Base-by-base conservation (phyloP, 208 protist species). In the Leptomonas pyrrhocoris region DNA sequence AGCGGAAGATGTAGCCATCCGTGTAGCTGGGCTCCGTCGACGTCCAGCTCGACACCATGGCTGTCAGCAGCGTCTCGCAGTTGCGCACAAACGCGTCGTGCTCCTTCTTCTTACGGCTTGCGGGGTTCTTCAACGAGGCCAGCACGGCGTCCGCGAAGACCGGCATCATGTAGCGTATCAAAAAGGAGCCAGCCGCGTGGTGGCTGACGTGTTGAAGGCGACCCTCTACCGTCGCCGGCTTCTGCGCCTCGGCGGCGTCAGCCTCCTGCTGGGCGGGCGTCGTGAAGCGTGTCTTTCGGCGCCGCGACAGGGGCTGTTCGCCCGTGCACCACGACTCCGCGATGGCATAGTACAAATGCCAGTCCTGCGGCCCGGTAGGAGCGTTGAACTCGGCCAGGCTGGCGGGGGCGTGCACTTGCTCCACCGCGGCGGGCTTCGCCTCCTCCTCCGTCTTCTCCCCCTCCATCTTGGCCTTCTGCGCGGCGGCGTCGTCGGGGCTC, bases 91-190 rank as follows among this genome's bases (percentile, higher is more conserved):
- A 83, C 15, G 61, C 48, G 30, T 74, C 73, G 59, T 76, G 73
- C 11, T 60, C 59, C 65, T 72, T 79, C 30, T 68, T 60, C 36
- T 71, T 75, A 46, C 53, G 68, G 43, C 65, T 73, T 40, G 65
- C 59, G 19, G 62, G 43, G 45, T 71, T 74, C 74, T 86, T 83
- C 65, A 85, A 59, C 57, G 59, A 42, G 16, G 75, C 30, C 36
- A 89, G 74, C 65, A 95, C 51, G 25, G 81, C 68, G 51, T 93
- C 90, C 5, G 81, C 81, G 62, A 95, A 92, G 58, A 89, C 76
- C 3, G 87, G 90, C 50, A 88, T 82, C 64, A 92, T 70, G 42
- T 80, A 65, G 71, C 92, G 90, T 57, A 91, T 67, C 34, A 84
- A 65, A 19, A 84, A 84, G 59, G 87, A 95, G 12, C 80, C 85